Base-by-base conservation (phyloP, 2,329 filamentous ascomycete genomes). In the Gnomoniopsis smithogilvyi region DNA sequence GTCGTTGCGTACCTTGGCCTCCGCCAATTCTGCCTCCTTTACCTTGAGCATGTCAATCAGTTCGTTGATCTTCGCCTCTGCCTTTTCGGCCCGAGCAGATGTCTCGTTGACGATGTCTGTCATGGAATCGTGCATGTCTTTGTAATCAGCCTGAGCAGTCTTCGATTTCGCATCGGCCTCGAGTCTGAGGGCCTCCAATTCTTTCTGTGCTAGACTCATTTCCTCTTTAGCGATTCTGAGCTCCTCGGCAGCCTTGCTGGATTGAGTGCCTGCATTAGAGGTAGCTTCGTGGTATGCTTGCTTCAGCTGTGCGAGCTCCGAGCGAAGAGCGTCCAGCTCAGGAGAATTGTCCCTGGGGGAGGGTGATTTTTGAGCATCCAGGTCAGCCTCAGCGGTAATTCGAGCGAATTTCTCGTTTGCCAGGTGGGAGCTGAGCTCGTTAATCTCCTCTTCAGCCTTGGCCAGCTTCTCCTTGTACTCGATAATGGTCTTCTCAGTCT, bases 91-190 rank as follows among this genome's bases (percentile, higher is more conserved):
- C 73, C 80, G 83, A 66, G 69, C 77, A 65, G 81, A 77, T 54
- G 81, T 80, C 66, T 87, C 84, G 68, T 87, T 84, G 2, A 86
- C 77, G 55, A 87, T 73, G 64, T 81, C 72, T 4, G 81, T 85
- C 75, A 88, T 78, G 61, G 80, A 84, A 54, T 88, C 83, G 67
- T 84, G 82, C 74, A 88, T 81, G 63, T 86, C 83, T 67, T 82
- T 79, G 70, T 85, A 86, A 68, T 86, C 83, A n/a, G 79, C 76
- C 69, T 78, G 76, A 50, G 80, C 76, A n/a, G 78, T 83, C 78
- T 84, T 84, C 54, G 75, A 67, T 68, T 78, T 79, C 12, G 78
- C 77, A 12, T 80, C 78, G 3, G 78, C 76, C 65, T 82, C 79
- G 22, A 78, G 74, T 69, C 76, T 78, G 65, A 79, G 73, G 8